A percentile compares a stretch with the other conserved stretches of the same genome.
phyloP scores from a whole-genome alignment of 148 eudicot species.

The Dysphania ambrosioides region DNA sequence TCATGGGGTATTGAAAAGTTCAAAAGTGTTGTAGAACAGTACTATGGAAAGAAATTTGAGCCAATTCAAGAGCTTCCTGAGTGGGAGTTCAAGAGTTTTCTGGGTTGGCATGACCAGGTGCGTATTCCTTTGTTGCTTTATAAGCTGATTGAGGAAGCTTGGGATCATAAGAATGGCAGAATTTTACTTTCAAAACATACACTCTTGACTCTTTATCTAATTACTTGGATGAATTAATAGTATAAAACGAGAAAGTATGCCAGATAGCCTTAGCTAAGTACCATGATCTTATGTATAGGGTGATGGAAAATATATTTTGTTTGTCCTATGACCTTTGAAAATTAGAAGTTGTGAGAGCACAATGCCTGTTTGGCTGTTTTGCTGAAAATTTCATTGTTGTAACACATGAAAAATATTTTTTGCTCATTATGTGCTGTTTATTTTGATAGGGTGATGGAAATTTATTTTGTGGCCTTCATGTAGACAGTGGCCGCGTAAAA shows the following conservation, averaged over 20 bases:
- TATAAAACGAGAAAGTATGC: not conserved
- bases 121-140: conserved; percentile 14
- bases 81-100: conserved; percentile 91
- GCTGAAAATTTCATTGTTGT: too few relatives aligned
- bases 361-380: too few relatives aligned
- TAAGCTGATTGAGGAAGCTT: not conserved
- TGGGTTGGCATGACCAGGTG: conserved; percentile 99
- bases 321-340: not conserved
- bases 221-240: not conserved
- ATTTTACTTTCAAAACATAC: too few relatives aligned
- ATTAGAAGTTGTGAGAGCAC: not conserved
- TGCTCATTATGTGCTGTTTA: not conserved
- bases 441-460: conserved; percentile 78
- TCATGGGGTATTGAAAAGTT: conserved; percentile 99
- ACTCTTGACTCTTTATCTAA: not conserved
- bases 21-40: conserved; percentile 77
- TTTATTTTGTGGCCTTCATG: conserved; percentile 86
- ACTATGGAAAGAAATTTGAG: conserved; percentile 86
- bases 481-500: conserved; percentile 87
- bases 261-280: not conserved
- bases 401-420: too few relatives aligned
- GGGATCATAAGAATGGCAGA: not conserved
- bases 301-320: not conserved
- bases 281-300: not conserved
- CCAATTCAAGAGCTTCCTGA: conserved; percentile 86